Evolutionary conservation across 1,284 basidiomycete genomes (phyloP).

Genomic region (Apiotrichum gamsii): DNA sequence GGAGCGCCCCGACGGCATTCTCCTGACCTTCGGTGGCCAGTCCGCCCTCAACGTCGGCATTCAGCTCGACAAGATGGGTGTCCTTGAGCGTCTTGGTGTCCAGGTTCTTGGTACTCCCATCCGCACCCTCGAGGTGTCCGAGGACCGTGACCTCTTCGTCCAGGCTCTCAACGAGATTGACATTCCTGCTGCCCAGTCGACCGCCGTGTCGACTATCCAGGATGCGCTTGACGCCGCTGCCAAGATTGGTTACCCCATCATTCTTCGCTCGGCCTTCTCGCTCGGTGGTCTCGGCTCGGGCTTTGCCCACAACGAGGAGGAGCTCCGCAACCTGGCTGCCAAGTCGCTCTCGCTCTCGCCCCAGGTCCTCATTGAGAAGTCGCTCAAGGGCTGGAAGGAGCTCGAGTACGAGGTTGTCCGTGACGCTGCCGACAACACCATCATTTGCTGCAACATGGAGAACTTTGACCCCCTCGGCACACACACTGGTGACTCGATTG

Average conservation of each 20-base stretch:
- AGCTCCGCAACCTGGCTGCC: constrained; percentile 88
- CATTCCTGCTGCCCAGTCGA: constrained; percentile 94
- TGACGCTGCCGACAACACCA: constrained; percentile 88
- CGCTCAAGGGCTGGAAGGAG: constrained; percentile 99
- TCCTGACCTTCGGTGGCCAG: constrained; percentile 97
- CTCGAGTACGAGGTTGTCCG: constrained; percentile 99
- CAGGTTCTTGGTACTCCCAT: constrained; percentile 95
- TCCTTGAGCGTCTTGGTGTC: constrained; percentile 88
- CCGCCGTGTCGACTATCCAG: constrained; percentile 92
- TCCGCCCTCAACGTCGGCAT: constrained; percentile 98
- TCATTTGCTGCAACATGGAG: constrained; percentile 99
- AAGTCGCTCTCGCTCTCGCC: constrained; percentile 86
- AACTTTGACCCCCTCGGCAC: constrained; percentile 99
- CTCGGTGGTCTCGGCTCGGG: constrained; percentile 98
- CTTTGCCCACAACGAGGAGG: constrained; percentile 92
- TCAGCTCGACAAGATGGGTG: constrained; percentile 94
- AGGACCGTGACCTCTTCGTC: constrained; percentile 96
- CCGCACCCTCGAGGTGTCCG: constrained; percentile 87
- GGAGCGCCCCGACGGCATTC: constrained; percentile 93
- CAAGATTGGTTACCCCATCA: constrained; percentile 93
- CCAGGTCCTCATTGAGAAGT: constrained; percentile 95
- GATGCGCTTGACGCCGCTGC: constrained; percentile 87
- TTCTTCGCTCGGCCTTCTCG: constrained; percentile 95
- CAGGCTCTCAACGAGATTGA: constrained; percentile 97
- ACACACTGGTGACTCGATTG: constrained; percentile 99